Evolutionary conservation across 2,329 filamentous ascomycete genomes (phyloP).

Genomic region (Bipolaris gigantea): DNA sequence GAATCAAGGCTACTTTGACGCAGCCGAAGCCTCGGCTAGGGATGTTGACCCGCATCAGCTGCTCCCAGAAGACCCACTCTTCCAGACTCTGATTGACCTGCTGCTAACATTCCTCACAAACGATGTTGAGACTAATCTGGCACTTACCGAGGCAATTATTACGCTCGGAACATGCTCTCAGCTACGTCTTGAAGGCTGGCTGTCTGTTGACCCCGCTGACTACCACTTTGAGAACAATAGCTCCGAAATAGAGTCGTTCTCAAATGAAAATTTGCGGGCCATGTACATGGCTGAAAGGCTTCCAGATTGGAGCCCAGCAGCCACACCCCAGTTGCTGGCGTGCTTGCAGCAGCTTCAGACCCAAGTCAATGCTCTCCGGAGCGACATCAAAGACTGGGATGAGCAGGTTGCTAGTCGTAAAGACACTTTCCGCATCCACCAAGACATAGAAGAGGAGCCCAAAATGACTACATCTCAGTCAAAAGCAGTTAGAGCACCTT

Average conservation of each 20-base stretch:
- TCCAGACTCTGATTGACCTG: conserved; percentile 58
- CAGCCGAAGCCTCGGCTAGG: conserved; percentile 57
- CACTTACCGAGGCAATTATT: conserved; percentile 79
- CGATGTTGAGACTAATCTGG: conserved; percentile 86
- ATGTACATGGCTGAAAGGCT: conserved; percentile 41
- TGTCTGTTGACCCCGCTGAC: conserved; percentile 68
- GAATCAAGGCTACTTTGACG: conserved; percentile 52
- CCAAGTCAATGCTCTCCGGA: conserved; percentile 50
- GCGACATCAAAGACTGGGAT: conserved; percentile 51
- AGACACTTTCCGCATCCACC: conserved; percentile 53
- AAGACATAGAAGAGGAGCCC: conserved; percentile 48
- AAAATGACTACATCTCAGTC: conserved; percentile 35
- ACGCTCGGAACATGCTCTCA: conserved; percentile 83
- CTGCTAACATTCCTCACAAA: conserved; percentile 85
- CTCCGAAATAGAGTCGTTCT: conserved; percentile 27
- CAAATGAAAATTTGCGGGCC: conserved; percentile 35
- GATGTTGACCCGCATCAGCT: conserved; percentile 62
- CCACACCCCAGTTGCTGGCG: conserved; percentile 47
- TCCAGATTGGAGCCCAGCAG: conserved; percentile 42
- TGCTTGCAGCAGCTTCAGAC: conserved; percentile 47
- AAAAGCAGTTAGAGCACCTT: conserved; percentile 26
- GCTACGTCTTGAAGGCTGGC: conserved; percentile 86
- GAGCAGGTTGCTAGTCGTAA: conserved; percentile 53
- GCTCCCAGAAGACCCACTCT: conserved; percentile 63
- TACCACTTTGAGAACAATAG: conserved; percentile 41